Base-by-base conservation (phyloP, 176 grass and related monocot genomes). In the Typha latifolia region DNA sequence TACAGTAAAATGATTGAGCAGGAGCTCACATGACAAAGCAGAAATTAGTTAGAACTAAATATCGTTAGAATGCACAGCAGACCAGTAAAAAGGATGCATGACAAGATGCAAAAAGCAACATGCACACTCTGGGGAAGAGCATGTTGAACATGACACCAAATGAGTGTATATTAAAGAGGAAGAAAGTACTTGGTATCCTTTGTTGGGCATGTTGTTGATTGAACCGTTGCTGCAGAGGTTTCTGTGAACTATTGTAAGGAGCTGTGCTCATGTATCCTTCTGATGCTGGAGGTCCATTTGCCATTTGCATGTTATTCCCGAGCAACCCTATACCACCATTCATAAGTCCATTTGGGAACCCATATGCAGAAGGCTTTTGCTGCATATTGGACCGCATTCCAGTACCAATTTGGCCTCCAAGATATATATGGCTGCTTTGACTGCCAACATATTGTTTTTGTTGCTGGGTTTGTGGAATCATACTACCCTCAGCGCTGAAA, bases 171-270 rank as follows among this genome's bases (percentile, higher is more conserved):
- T 16, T 59, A 80, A 59, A 78, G 55, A 51, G 14, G 74, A 69
- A 51, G 70, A 74, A 55, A 86, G 65, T 99, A 99, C 95, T 85
- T 32, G 86, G 71, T 74, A 90, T 87, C 74, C 89, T 99, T 81
- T 80, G 89, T 53, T 82, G 74, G 72, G 82, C 55, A 22, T 85
- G 82, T 74, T 94, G 89, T 11, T 66, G 75, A 80, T 79, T 70
- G 78, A 87, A 93, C 66, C 82, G 81, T 63, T 99, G 94, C 27
- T 90, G 86, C 53, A 87, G n/a, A 73, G 89, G 84, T 71, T 90
- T 99, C 64, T 80, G 69, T 4, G 89, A 93, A 84, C 64, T 93
- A 20, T 79, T 73, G 67, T 87, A 93, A 67, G 78, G 18, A 55
- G 81, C 66, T 31, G 79, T 64, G 63, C 66, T 89, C 79, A 94